Conservation (phyloP, 2,329 filamentous ascomycete species). For the Nothophaeocryptopus gaeumannii region DNA sequence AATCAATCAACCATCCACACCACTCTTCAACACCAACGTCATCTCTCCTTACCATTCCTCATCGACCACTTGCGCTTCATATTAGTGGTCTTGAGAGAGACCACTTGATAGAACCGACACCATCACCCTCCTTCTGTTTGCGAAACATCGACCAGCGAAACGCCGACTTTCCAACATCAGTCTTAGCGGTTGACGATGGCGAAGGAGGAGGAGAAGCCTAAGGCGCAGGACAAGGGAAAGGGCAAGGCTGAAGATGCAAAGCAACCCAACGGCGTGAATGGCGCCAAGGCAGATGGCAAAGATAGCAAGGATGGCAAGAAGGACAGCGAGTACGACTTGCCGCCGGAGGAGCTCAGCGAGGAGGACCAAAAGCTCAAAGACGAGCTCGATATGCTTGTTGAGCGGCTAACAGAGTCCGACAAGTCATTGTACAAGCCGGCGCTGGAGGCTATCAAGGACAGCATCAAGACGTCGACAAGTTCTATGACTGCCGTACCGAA, state of each 20-base stretch:
- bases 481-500: slow-evolving; percentile 99
- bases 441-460: slow-evolving; percentile 93
- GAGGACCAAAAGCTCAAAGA: slow-evolving; percentile 98
- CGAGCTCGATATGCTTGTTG: slow-evolving; percentile 96
- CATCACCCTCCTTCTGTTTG: background rate
- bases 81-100: too few species aligned
- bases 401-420: slow-evolving; percentile 87
- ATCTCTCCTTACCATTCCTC: background rate
- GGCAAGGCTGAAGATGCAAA: slow-evolving; percentile 74
- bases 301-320: slow-evolving; percentile 72
- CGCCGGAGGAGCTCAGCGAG: slow-evolving; percentile 86
- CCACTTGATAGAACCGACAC: too few species aligned
- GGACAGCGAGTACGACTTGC: slow-evolving; percentile 70
- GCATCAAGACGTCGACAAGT: slow-evolving; percentile 98
- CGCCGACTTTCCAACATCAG: background rate
- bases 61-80: too few species aligned
- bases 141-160: background rate
- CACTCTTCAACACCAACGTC: background rate
- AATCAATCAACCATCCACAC: background rate
- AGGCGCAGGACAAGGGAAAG: slow-evolving; percentile 90
- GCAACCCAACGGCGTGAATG: slow-evolving; percentile 54
- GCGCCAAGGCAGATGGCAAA: slow-evolving; percentile 53
- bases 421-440: slow-evolving; percentile 84
- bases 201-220: slow-evolving; percentile 84
- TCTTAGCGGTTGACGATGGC: slow-evolving; percentile 61